A percentile compares a stretch with the other conserved stretches of the same genome.
Evolutionary conservation across 2,329 filamentous ascomycete species (phyloP).

Genomic region (Zymoseptoria passerinii): DNA sequence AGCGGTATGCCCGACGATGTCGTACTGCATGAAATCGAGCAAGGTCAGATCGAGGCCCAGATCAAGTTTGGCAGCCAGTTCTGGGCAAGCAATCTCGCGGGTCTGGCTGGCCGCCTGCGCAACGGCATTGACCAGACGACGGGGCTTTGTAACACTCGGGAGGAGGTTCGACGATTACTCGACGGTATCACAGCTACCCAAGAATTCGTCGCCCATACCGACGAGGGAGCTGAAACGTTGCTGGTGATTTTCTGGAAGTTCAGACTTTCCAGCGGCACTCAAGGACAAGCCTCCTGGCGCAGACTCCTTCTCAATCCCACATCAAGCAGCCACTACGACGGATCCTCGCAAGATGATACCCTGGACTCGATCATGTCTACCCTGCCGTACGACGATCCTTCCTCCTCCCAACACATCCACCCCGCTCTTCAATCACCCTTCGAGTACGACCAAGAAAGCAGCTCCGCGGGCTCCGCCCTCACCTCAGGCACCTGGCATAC

Average conservation of each 20-base stretch:
- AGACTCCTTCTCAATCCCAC: slow-evolving; percentile 17
- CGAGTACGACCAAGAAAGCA: slow-evolving; percentile 23
- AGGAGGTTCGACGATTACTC: slow-evolving; percentile 28
- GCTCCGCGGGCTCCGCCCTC: slow-evolving; percentile 18
- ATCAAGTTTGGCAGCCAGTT: slow-evolving; percentile 37
- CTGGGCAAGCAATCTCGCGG: slow-evolving; percentile 34
- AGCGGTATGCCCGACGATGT: background rate
- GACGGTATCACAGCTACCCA: slow-evolving; percentile 35
- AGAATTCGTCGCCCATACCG: slow-evolving; percentile 32
- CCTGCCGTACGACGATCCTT: slow-evolving; percentile 9
- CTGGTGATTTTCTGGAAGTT: slow-evolving; percentile 26
- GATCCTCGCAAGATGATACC: slow-evolving; percentile 9
- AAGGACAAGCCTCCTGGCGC: slow-evolving; percentile 24
- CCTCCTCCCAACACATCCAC: slow-evolving; percentile 2
- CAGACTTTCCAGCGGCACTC: slow-evolving; percentile 14
- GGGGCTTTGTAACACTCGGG: background rate
- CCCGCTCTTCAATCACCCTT: slow-evolving; percentile 25
- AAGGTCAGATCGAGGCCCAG: slow-evolving; percentile 17
- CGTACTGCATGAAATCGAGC: background rate
- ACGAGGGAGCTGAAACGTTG: slow-evolving; percentile 22
- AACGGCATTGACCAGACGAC: slow-evolving; percentile 4
- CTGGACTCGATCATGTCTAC: slow-evolving; percentile 20
- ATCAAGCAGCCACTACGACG: background rate
- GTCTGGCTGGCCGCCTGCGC: slow-evolving; percentile 19
- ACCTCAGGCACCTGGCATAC: slow-evolving; percentile 22